Evolutionary conservation across 768 basidiomycete species (phyloP).

Genomic region (Amanita polypyramis): DNA sequence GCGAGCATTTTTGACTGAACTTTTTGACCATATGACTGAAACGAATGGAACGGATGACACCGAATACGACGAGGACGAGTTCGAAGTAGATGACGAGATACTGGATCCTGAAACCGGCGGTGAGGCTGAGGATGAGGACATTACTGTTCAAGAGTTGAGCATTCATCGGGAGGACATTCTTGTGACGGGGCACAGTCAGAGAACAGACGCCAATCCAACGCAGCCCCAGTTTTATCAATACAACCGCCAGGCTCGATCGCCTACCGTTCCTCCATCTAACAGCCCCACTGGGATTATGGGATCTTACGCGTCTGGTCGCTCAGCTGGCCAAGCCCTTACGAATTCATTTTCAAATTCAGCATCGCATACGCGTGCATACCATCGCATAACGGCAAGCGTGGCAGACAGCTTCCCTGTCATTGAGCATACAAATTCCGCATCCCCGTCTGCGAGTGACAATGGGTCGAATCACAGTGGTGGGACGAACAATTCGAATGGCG

Average conservation of each 20-base stretch:
- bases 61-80: slow-evolving; percentile 53
- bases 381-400: slow-evolving; percentile 16
- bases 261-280: slow-evolving; percentile 17
- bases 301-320: neutral
- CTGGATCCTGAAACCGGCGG: slow-evolving; percentile 30
- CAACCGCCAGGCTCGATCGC: slow-evolving; percentile 20
- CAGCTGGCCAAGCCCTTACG: slow-evolving; percentile 8
- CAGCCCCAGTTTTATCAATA: slow-evolving; percentile 23
- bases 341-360: slow-evolving; percentile 28
- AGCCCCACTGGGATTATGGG: slow-evolving; percentile 9
- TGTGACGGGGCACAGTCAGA: slow-evolving; percentile 5
- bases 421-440: slow-evolving; percentile 40
- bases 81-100: slow-evolving; percentile 37
- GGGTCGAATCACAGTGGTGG: slow-evolving; percentile 43
- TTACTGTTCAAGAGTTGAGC: slow-evolving; percentile 16
- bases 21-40: slow-evolving; percentile 69
- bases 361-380: slow-evolving; percentile 23
- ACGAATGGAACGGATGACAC: slow-evolving; percentile 60
- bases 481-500: slow-evolving; percentile 44
- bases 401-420: slow-evolving; percentile 49
- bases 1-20: slow-evolving; percentile 64
- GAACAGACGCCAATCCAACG: slow-evolving; percentile 11
- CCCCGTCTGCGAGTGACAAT: slow-evolving; percentile 49
- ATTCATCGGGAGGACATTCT: slow-evolving; percentile 10
- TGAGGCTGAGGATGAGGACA: slow-evolving; percentile 21